Base-by-base conservation (phyloP, 106 monocot genomes). In the Dendrobium huoshanense region DNA sequence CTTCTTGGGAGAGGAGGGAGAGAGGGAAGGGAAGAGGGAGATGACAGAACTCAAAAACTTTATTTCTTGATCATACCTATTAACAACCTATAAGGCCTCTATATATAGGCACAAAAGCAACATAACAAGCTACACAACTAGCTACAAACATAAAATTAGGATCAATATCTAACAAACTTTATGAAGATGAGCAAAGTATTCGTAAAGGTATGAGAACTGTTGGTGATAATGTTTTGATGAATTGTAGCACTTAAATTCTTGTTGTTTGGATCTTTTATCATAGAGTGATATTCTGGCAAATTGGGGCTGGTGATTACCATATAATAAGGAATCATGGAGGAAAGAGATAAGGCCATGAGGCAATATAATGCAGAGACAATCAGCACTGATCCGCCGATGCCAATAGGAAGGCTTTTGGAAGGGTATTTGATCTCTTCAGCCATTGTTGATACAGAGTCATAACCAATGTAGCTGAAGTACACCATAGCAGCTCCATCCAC, bases 391-490 rank as follows among this genome's bases (percentile, higher is more conserved):
- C 93, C 90, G 42, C 87, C 80, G 43, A 93, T 88, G 43, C 93
- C 93, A 19, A 93, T 44, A 15, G 93, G 93, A 25, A 93, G 88
- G 82, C 81, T 86, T 54, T 75, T 85, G 2, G 93, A 64, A 13
- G 93, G 93, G 78, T 85, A 76, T 59, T 79, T 86, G 44, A 93
- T 90, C 83, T 93, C 90, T 77, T 93, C 90, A 1, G 93, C 90
- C 88, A 93, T 81, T 9, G 93, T 93, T 37, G 90, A 93, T 42
- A 90, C 93, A 5, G 90, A 88, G 48, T 93, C 93, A 75, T 93
- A 93, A 79, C 93, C 93, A 31, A 93, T 90, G 83, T 90, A 93
- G 87, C 93, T 88, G 83, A 93, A 81, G 85, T 93, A 93, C 2
- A 93, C 93, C 41, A 88, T 85, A 55, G 90, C 90, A 6, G 93